Percentiles rank a stretch among this genome's conserved stretches.
phyloP scores from a whole-genome alignment of 345 rosid species.

The Hypericum androsaemum region DNA sequence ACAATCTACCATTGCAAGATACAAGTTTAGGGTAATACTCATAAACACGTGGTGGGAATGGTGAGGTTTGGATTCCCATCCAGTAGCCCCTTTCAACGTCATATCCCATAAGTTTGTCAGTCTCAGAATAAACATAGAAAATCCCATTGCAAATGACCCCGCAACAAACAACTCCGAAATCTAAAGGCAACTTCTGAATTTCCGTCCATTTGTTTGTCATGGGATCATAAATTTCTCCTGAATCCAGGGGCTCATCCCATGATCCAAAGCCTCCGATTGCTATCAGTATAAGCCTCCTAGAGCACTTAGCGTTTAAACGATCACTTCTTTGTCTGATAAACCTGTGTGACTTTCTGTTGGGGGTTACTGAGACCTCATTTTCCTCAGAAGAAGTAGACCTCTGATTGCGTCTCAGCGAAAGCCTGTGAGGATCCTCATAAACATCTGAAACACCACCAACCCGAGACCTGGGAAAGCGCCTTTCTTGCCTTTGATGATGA shows the following conservation, averaged over 20 bases:
- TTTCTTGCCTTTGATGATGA: slow-evolving; percentile 60
- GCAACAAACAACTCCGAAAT: slow-evolving; percentile 60
- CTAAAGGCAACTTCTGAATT: slow-evolving; percentile 67
- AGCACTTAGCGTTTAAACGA: slow-evolving; percentile 28
- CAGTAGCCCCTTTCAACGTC: slow-evolving; percentile 89
- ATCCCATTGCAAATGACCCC: slow-evolving; percentile 78
- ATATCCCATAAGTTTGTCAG: slow-evolving; percentile 80
- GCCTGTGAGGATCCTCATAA: slow-evolving; percentile 93
- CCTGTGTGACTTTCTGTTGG: slow-evolving; percentile 41
- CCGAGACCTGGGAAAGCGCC: slow-evolving; percentile 58
- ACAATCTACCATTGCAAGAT: slow-evolving; percentile 55
- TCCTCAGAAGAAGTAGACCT: slow-evolving; percentile 40
- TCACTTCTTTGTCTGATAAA: slow-evolving; percentile 46
- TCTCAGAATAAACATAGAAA: slow-evolving; percentile 80
- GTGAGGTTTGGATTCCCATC: slow-evolving; percentile 69
- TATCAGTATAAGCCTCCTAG: slow-evolving; percentile 58
- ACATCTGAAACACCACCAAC: slow-evolving; percentile 69
- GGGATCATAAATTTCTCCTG: slow-evolving; percentile 92
- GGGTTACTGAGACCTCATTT: slow-evolving; percentile 26
- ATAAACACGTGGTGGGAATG: slow-evolving; percentile 78
- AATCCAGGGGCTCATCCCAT: slow-evolving; percentile 79
- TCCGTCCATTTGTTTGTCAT: slow-evolving; percentile 74
- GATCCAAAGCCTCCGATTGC: slow-evolving; percentile 79
- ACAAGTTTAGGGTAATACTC: slow-evolving; percentile 93
- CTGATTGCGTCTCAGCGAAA: slow-evolving; percentile 67